A percentile compares a stretch with the other conserved stretches of the same genome.
Evolutionary conservation across 139 green algal species (phyloP).

Genomic region (Coelastrella sp.): DNA sequence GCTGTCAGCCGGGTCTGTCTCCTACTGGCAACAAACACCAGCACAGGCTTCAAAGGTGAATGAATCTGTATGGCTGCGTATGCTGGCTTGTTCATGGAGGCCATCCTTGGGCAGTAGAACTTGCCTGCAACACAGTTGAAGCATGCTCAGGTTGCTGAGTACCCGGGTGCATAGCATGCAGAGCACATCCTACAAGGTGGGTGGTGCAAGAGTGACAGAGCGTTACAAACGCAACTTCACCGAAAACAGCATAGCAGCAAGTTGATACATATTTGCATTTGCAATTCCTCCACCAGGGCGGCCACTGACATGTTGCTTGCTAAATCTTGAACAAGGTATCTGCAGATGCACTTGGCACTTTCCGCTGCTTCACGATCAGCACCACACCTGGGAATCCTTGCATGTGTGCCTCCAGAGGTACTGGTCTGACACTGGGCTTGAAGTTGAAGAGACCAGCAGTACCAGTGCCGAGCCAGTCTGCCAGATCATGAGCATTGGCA

Average conservation of each 20-base stretch:
- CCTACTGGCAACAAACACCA: constrained; percentile 92
- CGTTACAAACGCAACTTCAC: no score
- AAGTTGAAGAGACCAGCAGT: constrained; percentile 96
- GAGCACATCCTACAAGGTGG: no score
- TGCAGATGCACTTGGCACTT: no score
- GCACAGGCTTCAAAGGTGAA: constrained; percentile 92
- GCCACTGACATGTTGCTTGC: no score
- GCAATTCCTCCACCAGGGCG: no score
- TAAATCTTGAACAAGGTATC: no score
- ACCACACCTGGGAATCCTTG: constrained; percentile 66
- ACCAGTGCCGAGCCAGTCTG: constrained; percentile 93
- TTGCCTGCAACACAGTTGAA: constrained; percentile 65
- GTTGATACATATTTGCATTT: no score
- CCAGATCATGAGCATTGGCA: constrained; percentile 95
- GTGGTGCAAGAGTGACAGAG: no score
- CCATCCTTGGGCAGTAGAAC: constrained; percentile 98
- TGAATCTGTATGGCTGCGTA: constrained; percentile 96
- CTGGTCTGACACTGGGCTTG: constrained; percentile 92
- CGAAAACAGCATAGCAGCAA: no score
- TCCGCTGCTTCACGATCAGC: not conserved
- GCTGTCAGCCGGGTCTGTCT: constrained; percentile 97
- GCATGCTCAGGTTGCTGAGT: no score
- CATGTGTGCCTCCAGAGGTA: constrained; percentile 97
- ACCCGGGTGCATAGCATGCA: no score
- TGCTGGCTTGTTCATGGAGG: constrained; percentile 98